Evolutionary conservation across 148 eudicot genomes (phyloP), one percentile per base, ranked within the genome.

Genomic region (Silene latifolia): DNA sequence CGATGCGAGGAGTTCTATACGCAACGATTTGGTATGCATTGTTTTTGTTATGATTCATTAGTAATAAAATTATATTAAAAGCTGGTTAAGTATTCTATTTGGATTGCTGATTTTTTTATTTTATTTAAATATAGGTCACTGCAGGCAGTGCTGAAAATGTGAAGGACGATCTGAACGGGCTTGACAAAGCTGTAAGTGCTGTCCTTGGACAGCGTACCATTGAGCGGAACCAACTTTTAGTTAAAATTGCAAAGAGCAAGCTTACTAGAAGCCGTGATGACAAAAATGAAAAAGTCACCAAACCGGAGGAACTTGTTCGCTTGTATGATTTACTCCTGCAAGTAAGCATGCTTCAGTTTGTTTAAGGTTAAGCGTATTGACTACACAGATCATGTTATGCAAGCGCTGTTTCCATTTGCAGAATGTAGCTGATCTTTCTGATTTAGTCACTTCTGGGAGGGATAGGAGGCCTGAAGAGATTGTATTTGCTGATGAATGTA

Each of bases 231-330:
- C 92, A 86, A 78, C 85, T 92, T 67, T 79, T 94, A 67, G 98
- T 94, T 74, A 85, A 83, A 76, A 82, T 90, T 20, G 96, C 93
- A 68, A 95, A 92, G 79, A 90, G 93, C 81, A 95, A 92, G 78
- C 89, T 93, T 72, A 85, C 75, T 24, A 90, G 82, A 83, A 80
- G 54, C 74, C 91, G 89, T 73, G 98, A 89, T 78, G 98, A 90
- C 47, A 93, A 86, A 82, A 93, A 76, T 83, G 93, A 90, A 75
- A 89, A 86, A 75, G 84, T 86, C 47, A 87, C 97, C 69, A 94
- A 92, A 80, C 96, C 98, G 12, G 98, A 94, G 85, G 98, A 94
- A 83, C 93, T 94, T 84, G 97, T 94, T 73, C 87, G 97, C 72
- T 72, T 94, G 76, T 92, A 85, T 77, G 96, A 94, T 85, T 91